Evolutionary conservation across 2,329 filamentous ascomycete genomes (phyloP).

Genomic region (Talaromyces sp.): DNA sequence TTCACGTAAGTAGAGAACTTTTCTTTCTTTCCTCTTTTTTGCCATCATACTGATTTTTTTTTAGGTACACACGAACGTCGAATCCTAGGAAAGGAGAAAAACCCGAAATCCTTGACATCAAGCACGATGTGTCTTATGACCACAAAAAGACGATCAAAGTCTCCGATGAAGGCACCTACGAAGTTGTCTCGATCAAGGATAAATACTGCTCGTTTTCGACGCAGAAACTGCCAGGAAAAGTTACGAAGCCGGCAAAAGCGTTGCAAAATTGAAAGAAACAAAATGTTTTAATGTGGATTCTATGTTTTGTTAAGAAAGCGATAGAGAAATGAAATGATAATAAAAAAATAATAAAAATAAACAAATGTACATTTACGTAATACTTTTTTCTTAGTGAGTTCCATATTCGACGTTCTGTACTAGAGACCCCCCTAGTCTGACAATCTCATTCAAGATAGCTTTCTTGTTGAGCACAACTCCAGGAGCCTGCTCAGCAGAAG

Average conservation of each 20-base stretch:
- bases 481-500: slow-evolving; percentile 1
- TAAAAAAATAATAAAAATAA: not conserved
- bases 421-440: slow-evolving; percentile 55
- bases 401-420: slow-evolving; percentile 62
- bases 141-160: slow-evolving; percentile 76
- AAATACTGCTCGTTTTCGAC: slow-evolving; percentile 85
- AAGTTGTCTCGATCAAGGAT: slow-evolving; percentile 95
- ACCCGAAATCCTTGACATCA: slow-evolving; percentile 79
- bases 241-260: slow-evolving; percentile 31
- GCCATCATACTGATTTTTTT: not conserved
- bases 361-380: not conserved
- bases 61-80: slow-evolving; percentile 76
- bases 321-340: not conserved
- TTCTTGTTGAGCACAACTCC: slow-evolving; percentile 30
- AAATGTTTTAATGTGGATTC: slow-evolving; percentile 13
- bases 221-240: slow-evolving; percentile 52
- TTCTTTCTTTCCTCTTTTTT: not conserved
- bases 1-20: slow-evolving; percentile 59
- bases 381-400: slow-evolving; percentile 9
- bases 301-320: not conserved
- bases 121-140: slow-evolving; percentile 79
- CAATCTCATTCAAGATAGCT: slow-evolving; percentile 42
- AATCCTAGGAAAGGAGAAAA: slow-evolving; percentile 76
- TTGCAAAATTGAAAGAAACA: slow-evolving; percentile 14
- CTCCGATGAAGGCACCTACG: slow-evolving; percentile 92